phyloP scores from a whole-genome alignment of 2,329 filamentous ascomycete genomes.

The Rutstroemia sydowiana region DNA sequence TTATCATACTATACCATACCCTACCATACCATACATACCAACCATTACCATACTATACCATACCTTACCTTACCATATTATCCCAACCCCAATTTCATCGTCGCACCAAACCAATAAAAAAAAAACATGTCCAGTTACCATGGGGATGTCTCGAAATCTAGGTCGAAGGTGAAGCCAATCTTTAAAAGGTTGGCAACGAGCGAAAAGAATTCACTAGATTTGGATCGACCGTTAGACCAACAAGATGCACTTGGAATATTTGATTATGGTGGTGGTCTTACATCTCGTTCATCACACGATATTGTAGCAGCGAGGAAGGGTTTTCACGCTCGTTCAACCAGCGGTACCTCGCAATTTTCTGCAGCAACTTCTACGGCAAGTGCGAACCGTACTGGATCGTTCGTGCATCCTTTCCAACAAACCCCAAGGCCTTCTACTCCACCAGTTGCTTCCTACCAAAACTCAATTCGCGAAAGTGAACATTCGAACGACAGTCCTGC shows the following conservation, averaged over 20 bases:
- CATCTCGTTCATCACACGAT: constrained; percentile 25
- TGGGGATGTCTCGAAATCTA: constrained; percentile 20
- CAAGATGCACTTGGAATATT: constrained; percentile 37
- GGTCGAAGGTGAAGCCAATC: constrained; percentile 45
- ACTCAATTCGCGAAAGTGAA: constrained; percentile 45
- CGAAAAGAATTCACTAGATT: constrained; percentile 55
- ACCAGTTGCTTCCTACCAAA: constrained; percentile 47
- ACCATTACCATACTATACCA: not conserved
- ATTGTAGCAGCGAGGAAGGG: constrained; percentile 20
- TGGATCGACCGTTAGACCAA: constrained; percentile 53
- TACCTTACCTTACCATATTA: no score
- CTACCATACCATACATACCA: not conserved
- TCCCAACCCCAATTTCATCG: no score
- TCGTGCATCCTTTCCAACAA: constrained; percentile 60
- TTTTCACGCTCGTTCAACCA: constrained; percentile 49
- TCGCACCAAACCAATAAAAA: no score
- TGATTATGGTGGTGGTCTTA: constrained; percentile 23
- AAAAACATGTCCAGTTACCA: constrained; percentile 27
- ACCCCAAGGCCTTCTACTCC: constrained; percentile 54
- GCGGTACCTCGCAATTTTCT: constrained; percentile 46
- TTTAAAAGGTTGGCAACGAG: constrained; percentile 47
- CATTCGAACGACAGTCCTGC: constrained; percentile 37
- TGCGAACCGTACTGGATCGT: constrained; percentile 35
- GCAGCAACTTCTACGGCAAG: constrained; percentile 49
- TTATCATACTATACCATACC: not conserved